Base-by-base conservation (phyloP, 2,329 filamentous ascomycete species). In the Hypoxylon sp. region DNA sequence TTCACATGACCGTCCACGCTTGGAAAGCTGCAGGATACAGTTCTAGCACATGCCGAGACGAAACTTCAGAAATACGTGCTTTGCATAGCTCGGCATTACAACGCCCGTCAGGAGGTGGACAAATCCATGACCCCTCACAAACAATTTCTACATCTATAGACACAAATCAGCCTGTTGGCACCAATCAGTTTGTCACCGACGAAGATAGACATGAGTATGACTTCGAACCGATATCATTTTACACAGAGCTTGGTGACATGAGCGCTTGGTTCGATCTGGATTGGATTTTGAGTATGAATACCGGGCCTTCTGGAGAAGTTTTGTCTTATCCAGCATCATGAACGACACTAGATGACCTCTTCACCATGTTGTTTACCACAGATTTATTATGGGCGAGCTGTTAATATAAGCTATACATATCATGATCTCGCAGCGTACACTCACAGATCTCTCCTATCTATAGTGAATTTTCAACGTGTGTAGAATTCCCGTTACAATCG, bases 201-300 rank as follows among this genome's bases (percentile, higher is more conserved):
- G 25, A 48, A 25, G n/a, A 56, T 58, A 43, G 55, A 25, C 46
- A 43, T 38, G 49, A 55, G n/a, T 55, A 59, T 46, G 67, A 57
- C 14, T 55, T 64, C 32, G 55, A 60, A 32, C 49, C 61, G 28
- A 60, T 17, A 13, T 59, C 61, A n/a, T 64, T 75, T 49, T 73
- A 71, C 17, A 73, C 52, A 10, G 73, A 75, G 56, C 65, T 75
- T 2, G 74, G 74, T 11, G 74, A 75, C 48, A 65, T 74, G 71
- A 71, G 69, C 38, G 63, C 70, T 6, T 75, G 72, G 73, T 75
- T 75, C 30, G 74, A 75, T 49, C 46, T 75, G 13, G 64, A 75
- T 55, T 75, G 73, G 72, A 67, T 73, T 28, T 43, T 64, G 30
- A 64, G 49, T 17, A 59, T 64, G 61, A 60, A 60, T 21, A 55